These are phyloP conservation scores for Colletotrichum neosansevieriae DNA, from an alignment of 2,329 filamentous ascomycete species.

Conservation along the genomic window DNA sequence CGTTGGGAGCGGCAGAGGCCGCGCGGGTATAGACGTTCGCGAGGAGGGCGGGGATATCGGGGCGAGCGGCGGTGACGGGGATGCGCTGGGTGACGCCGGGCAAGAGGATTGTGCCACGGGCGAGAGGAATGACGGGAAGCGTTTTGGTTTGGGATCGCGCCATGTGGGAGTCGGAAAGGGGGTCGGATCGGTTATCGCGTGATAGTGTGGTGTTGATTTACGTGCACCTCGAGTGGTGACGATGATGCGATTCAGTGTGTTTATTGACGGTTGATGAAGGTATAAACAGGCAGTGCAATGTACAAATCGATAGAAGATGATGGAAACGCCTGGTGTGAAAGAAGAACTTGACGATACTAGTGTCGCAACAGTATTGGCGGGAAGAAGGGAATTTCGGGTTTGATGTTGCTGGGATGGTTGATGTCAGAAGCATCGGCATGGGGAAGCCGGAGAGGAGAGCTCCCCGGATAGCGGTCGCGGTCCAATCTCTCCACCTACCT, in stretches of 20 bases:
- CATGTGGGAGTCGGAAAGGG: conserved; percentile 41
- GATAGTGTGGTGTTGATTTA: conserved; percentile 1
- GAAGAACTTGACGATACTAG: neutral
- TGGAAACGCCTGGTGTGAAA: conserved; percentile 2
- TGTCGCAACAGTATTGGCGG: conserved; percentile 4
- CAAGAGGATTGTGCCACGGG: conserved; percentile 83
- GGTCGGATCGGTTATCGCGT: conserved; percentile 10
- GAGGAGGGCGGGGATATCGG: conserved; percentile 89
- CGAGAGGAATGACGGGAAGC: conserved; percentile 85
- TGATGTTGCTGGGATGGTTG: conserved; percentile 16
- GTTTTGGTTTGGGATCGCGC: conserved; percentile 51
- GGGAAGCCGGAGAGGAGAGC: conserved; percentile 20
- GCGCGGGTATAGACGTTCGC: conserved; percentile 85
- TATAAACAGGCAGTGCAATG: neutral
- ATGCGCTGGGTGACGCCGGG: conserved; percentile 89
- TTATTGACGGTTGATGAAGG: neutral
- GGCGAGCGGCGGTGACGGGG: conserved; percentile 80
- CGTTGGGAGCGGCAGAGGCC: conserved; percentile 73
- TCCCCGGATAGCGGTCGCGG: conserved; percentile 27
- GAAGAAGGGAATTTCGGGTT: conserved; percentile 13
- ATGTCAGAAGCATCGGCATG: conserved; percentile 28
- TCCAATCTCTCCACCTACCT: conserved; percentile 17
- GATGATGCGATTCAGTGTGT: neutral
- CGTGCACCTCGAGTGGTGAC: conserved; percentile 30
- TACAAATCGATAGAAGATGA: conserved; percentile 4